Conservation (phyloP, 78 protist genomes). For the Dictyostelium intermedium region DNA sequence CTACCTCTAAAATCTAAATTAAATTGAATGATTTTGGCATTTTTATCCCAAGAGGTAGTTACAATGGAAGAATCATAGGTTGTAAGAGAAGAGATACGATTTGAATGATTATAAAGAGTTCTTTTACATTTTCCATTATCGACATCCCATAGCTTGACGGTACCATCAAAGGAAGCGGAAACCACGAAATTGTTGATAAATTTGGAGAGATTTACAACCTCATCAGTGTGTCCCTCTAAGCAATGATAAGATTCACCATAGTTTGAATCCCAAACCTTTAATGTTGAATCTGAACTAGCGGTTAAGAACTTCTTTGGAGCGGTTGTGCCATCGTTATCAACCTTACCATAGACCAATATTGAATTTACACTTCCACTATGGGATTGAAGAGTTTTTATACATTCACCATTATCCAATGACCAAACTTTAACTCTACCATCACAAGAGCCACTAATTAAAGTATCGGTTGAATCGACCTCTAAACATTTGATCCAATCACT, state of each 20-base stretch:
- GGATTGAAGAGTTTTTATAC: slow-evolving; percentile 61
- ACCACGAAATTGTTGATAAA: slow-evolving; percentile 59
- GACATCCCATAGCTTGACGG: slow-evolving; percentile 76
- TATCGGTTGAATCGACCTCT: slow-evolving; percentile 16
- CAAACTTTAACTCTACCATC: slow-evolving; percentile 80
- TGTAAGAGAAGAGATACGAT: slow-evolving; percentile 47
- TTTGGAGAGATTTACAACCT: slow-evolving; percentile 43
- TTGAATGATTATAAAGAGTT: slow-evolving; percentile 57
- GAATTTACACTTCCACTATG: slow-evolving; percentile 81
- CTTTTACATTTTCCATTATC: slow-evolving; percentile 26
- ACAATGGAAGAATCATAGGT: slow-evolving; percentile 28
- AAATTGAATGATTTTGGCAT: slow-evolving; percentile 58
- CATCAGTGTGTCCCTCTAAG: slow-evolving; percentile 74
- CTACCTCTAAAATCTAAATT: slow-evolving; percentile 61
- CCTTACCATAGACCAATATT: neutral
- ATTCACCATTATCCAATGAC: slow-evolving; percentile 61
- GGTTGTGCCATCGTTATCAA: slow-evolving; percentile 18
- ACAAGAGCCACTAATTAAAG: slow-evolving; percentile 38
- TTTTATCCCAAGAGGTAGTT: slow-evolving; percentile 64
- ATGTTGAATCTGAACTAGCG: slow-evolving; percentile 63
- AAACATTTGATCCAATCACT: slow-evolving; percentile 77
- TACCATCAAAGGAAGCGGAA: slow-evolving; percentile 74
- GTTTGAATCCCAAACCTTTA: slow-evolving; percentile 77
- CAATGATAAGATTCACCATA: slow-evolving; percentile 17
- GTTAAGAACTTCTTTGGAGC: slow-evolving; percentile 55